phyloP scores from a whole-genome alignment of 1,139 yeast species.

The Blastobotrys buckinghamii region DNA sequence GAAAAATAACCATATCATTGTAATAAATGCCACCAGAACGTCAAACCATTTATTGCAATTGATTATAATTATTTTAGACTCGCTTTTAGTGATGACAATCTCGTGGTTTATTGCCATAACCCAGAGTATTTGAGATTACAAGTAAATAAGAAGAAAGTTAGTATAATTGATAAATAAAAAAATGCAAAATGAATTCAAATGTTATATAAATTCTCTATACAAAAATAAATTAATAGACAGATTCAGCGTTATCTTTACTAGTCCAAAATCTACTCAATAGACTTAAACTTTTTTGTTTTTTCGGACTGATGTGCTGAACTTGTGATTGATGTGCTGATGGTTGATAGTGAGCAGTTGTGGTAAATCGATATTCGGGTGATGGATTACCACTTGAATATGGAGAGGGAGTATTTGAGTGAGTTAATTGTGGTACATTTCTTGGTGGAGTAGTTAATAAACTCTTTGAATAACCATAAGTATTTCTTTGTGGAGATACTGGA shows the following conservation, averaged over 20 bases:
- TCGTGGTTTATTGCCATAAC: too few species aligned
- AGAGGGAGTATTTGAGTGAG: conserved; percentile 12
- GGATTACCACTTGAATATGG: conserved; percentile 15
- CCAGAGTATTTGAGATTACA: too few species aligned
- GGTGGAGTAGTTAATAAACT: conserved; percentile 1
- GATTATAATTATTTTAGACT: too few species aligned
- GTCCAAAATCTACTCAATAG: conserved; percentile 15
- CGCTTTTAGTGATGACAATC: too few species aligned
- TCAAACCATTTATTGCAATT: too few species aligned
- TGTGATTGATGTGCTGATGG: not conserved
- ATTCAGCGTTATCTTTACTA: conserved; percentile 9
- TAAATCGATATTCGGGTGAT: conserved; percentile 16
- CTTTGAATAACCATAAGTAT: not conserved
- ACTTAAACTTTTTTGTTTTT: conserved; percentile 13
- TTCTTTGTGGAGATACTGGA: conserved; percentile 14
- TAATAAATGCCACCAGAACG: too few species aligned
- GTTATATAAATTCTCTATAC: conserved; percentile 1
- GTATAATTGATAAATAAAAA: not conserved
- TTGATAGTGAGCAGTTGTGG: conserved; percentile 9
- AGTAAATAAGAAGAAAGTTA: not conserved
- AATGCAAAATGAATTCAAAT: not conserved
- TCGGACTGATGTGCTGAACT: conserved; percentile 10
- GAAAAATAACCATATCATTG: too few species aligned
- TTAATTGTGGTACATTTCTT: conserved; percentile 9
- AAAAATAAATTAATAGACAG: conserved; percentile 11